phyloP scores from a whole-genome alignment of 2,329 filamentous ascomycete species.

The Colletotrichum higginsianum region DNA sequence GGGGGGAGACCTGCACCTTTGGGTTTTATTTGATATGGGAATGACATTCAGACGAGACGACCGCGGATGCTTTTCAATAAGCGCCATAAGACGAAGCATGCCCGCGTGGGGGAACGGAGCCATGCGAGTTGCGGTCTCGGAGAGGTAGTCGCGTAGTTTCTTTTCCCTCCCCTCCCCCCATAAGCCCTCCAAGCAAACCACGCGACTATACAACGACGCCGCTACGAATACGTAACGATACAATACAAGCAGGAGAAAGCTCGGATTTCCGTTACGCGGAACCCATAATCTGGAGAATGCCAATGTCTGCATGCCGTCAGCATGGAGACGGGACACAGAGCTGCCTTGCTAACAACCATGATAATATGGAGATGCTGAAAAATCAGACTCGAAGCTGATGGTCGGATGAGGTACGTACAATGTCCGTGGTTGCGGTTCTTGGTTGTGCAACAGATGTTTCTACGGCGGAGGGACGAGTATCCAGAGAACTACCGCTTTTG shows the following conservation, averaged over 20 bases:
- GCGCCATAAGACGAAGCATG: conserved; percentile 18
- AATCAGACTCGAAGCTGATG: conserved; percentile 32
- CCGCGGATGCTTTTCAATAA: conserved; percentile 16
- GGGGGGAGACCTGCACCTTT: conserved; percentile 4
- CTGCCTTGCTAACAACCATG: conserved; percentile 31
- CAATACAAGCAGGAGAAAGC: conserved; percentile 15
- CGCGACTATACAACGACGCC: background rate
- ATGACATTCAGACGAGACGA: conserved; percentile 8
- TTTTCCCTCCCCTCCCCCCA: background rate
- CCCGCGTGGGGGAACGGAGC: conserved; percentile 16
- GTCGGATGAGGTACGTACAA: conserved; percentile 17
- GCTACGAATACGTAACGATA: background rate
- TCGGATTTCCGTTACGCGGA: conserved; percentile 18
- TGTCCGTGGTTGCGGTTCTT: background rate
- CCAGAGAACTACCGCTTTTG: conserved; percentile 36
- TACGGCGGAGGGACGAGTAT: conserved; percentile 20
- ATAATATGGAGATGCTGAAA: conserved; percentile 40
- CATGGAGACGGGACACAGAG: conserved; percentile 25
- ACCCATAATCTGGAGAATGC: conserved; percentile 26
- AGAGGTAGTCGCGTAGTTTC: conserved; percentile 19
- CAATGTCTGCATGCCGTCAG: conserved; percentile 34
- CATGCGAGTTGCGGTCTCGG: conserved; percentile 30
- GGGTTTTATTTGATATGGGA: conserved; percentile 23
- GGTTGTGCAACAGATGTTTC: conserved; percentile 28
- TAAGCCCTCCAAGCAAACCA: background rate